Evolutionary conservation across 2,329 filamentous ascomycete species (phyloP).

Genomic region (Elsinoe fawcettii): DNA sequence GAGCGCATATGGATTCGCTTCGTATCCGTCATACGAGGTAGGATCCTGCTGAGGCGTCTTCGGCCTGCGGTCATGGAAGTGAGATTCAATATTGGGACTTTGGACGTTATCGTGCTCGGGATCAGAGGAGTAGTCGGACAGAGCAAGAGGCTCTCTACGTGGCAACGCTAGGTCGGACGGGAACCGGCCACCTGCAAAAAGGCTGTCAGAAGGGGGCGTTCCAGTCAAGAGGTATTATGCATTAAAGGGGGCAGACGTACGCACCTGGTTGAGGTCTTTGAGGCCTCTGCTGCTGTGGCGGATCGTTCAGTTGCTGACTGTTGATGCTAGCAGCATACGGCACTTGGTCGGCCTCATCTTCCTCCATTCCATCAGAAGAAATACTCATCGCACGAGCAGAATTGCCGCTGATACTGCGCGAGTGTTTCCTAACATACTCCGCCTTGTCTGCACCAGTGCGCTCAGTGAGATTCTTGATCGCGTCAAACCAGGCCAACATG

Average conservation of each 20-base stretch:
- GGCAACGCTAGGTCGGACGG: slow-evolving; percentile 88
- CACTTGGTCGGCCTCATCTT: slow-evolving; percentile 58
- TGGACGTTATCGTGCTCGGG: slow-evolving; percentile 49
- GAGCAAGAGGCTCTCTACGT: slow-evolving; percentile 49
- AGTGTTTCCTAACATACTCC: slow-evolving; percentile 77
- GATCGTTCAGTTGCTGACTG: slow-evolving; percentile 30
- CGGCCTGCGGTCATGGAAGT: slow-evolving; percentile 19
- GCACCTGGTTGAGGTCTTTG: slow-evolving; percentile 79
- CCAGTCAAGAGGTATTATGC: slow-evolving; percentile 16
- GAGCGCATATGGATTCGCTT: slow-evolving; percentile 19
- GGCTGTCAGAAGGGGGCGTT: slow-evolving; percentile 1
- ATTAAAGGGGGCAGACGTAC: slow-evolving; percentile 31
- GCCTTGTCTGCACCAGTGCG: slow-evolving; percentile 80
- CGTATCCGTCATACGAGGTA: slow-evolving; percentile 15
- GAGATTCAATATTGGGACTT: slow-evolving; percentile 25
- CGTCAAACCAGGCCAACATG: slow-evolving; percentile 95
- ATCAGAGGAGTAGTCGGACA: slow-evolving; percentile 72
- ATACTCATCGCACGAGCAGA: slow-evolving; percentile 51
- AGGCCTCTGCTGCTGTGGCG: slow-evolving; percentile 36
- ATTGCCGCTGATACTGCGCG: slow-evolving; percentile 64
- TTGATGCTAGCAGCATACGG: slow-evolving; percentile 56
- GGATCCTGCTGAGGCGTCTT: slow-evolving; percentile 26
- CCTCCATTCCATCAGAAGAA: slow-evolving; percentile 74
- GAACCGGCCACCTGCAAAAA: slow-evolving; percentile 59
- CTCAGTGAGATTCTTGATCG: slow-evolving; percentile 83